Conservation (phyloP, 108 stramenopile species). For the Nitzschia sp. region DNA sequence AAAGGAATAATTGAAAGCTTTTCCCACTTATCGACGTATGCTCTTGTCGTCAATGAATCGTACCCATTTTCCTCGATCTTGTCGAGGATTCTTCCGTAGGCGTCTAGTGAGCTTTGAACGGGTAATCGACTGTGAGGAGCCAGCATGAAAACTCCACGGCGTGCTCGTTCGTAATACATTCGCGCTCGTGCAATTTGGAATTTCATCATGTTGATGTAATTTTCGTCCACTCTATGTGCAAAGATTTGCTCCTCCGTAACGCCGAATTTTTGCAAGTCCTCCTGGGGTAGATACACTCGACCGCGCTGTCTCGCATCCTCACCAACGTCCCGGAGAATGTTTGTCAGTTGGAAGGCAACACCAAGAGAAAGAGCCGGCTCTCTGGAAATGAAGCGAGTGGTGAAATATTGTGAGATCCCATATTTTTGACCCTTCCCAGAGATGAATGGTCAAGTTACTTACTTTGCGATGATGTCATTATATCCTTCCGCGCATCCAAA, state of each 20-base stretch:
- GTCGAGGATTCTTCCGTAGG: slow-evolving; percentile 92
- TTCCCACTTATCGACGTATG: slow-evolving; percentile 95
- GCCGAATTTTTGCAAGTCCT: slow-evolving; percentile 90
- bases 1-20: slow-evolving; percentile 93
- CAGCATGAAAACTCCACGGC: slow-evolving; percentile 93
- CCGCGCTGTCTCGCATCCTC: slow-evolving; percentile 93
- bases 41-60: slow-evolving; percentile 93
- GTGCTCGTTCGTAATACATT: slow-evolving; percentile 93
- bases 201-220: slow-evolving; percentile 92
- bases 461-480: slow-evolving; percentile 85
- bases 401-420: slow-evolving; percentile 1
- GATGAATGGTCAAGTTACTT: background rate
- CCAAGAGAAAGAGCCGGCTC: slow-evolving; percentile 94
- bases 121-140: slow-evolving; percentile 85
- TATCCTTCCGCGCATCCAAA: slow-evolving; percentile 87
- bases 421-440: background rate
- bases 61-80: slow-evolving; percentile 95
- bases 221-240: slow-evolving; percentile 84
- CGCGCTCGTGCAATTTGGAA: slow-evolving; percentile 93
- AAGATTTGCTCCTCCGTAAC: slow-evolving; percentile 93
- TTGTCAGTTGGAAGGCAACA: slow-evolving; percentile 98
- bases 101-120: slow-evolving; percentile 91
- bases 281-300: slow-evolving; percentile 91
- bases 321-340: slow-evolving; percentile 97
- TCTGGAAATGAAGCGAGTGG: slow-evolving; percentile 36